Evolutionary conservation across 352 stramenopile species (phyloP).

Genomic region (Pythium plurisporium): DNA sequence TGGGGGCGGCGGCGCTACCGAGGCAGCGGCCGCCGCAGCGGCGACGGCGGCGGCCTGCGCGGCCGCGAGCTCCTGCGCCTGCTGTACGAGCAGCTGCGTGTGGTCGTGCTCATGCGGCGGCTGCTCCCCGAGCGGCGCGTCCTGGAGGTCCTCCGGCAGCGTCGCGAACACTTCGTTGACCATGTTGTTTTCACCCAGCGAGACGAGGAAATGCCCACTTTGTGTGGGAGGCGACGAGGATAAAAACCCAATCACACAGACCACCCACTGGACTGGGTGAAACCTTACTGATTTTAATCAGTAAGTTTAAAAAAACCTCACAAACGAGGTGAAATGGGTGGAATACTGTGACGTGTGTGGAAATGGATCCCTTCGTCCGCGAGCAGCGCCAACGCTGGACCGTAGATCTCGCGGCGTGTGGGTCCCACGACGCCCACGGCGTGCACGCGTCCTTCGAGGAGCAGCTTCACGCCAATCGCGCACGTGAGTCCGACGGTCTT

Average conservation of each 20-base stretch:
- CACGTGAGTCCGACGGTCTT: constrained; percentile 83
- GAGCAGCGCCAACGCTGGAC: constrained; percentile 35
- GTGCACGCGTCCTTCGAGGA: constrained; percentile 51
- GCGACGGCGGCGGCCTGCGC: constrained; percentile 8
- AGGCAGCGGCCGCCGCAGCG: too few species aligned
- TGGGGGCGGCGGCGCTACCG: neutral
- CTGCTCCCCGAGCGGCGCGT: constrained; percentile 21
- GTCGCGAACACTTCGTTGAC: constrained; percentile 20
- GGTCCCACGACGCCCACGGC: constrained; percentile 53
- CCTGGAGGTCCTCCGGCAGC: constrained; percentile 24
- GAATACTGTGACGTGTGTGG: constrained; percentile 16
- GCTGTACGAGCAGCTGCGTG: too few species aligned
- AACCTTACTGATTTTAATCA: too few species aligned
- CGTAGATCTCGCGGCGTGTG: constrained; percentile 52
- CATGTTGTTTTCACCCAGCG: neutral
- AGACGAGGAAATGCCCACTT: constrained; percentile 2
- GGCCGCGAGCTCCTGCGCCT: constrained; percentile 10
- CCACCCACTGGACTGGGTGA: constrained; percentile 17
- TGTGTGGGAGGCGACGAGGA: neutral
- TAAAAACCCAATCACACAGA: constrained; percentile 26
- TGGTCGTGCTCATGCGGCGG: constrained; percentile 20
- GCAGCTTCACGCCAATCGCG: constrained; percentile 68
- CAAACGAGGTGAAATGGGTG: constrained; percentile 17
- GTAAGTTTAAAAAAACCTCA: constrained; percentile 2
- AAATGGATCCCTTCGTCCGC: constrained; percentile 45